Evolutionary conservation across 2,329 filamentous ascomycete genomes (phyloP).

Genomic region (Niveomyces coronatus): DNA sequence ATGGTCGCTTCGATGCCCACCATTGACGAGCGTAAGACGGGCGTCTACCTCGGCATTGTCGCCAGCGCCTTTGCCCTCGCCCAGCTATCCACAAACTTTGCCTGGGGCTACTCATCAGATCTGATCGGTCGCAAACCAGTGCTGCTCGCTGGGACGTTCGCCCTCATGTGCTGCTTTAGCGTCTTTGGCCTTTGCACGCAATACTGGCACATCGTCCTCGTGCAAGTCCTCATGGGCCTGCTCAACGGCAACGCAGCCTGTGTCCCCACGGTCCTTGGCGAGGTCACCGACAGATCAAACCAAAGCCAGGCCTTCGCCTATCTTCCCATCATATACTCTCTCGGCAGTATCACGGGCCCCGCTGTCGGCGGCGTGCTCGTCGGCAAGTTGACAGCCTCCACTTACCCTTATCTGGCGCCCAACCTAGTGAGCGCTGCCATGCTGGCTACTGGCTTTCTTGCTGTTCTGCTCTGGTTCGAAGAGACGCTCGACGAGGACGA

Average conservation of each 20-base stretch:
- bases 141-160: slow-evolving; percentile 66
- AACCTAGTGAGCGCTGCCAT: slow-evolving; percentile 71
- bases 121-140: slow-evolving; percentile 64
- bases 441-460: slow-evolving; percentile 58
- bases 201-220: slow-evolving; percentile 74
- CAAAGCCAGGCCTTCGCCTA: slow-evolving; percentile 92
- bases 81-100: slow-evolving; percentile 82
- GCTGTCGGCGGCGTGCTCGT: slow-evolving; percentile 82
- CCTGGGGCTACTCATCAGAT: slow-evolving; percentile 48
- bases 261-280: slow-evolving; percentile 85
- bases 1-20: slow-evolving; percentile 85
- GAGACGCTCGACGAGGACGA: slow-evolving; percentile 50
- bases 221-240: slow-evolving; percentile 83
- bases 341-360: slow-evolving; percentile 88
- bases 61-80: slow-evolving; percentile 88
- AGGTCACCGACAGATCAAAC: slow-evolving; percentile 91
- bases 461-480: slow-evolving; percentile 72
- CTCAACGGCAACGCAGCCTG: slow-evolving; percentile 93
- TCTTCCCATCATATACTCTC: slow-evolving; percentile 87
- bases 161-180: slow-evolving; percentile 72
- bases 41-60: slow-evolving; percentile 81
- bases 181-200: slow-evolving; percentile 78
- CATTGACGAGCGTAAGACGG: slow-evolving; percentile 59
- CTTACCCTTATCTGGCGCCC: slow-evolving; percentile 74
- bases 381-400: slow-evolving; percentile 43